Percentiles rank a stretch among this genome's conserved stretches.
Conservation (phyloP, 2,329 filamentous ascomycete species). For the Gaeumannomyces tritici region DNA sequence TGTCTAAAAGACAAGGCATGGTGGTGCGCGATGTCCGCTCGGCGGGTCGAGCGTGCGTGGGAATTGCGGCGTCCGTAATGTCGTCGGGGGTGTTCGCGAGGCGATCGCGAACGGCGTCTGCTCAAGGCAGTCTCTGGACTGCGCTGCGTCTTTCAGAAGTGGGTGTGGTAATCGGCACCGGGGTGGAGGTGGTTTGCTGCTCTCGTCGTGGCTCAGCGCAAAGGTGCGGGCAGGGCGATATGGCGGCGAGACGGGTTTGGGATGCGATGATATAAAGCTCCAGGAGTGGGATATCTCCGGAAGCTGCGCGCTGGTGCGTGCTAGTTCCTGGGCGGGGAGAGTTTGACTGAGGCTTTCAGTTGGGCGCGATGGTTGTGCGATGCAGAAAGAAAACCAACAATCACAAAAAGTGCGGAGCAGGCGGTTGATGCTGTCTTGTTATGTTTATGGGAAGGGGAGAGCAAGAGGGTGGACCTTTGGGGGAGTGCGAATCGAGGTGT, state of each 20-base stretch:
- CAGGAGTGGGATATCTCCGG: background rate
- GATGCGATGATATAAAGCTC: background rate
- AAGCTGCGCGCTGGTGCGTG: background rate
- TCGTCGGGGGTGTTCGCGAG: conserved; percentile 13
- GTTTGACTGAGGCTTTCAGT: background rate
- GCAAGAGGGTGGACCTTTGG: conserved; percentile 6
- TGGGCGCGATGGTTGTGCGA: background rate
- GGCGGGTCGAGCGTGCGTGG: conserved; percentile 22
- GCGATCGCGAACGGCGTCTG: conserved; percentile 10
- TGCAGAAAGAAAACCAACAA: conserved; percentile 1
- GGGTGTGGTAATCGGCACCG: background rate
- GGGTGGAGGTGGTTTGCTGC: background rate
- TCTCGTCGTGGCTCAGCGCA: background rate
- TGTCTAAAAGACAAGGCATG: conserved; percentile 80
- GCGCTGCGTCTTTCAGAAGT: background rate
- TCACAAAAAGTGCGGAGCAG: conserved; percentile 2
- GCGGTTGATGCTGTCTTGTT: conserved; percentile 4
- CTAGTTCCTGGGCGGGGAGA: background rate
- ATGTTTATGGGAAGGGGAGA: conserved; percentile 6
- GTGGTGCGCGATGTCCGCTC: conserved; percentile 25
- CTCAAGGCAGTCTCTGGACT: background rate
- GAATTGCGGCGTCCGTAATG: conserved; percentile 11
- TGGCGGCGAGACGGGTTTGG: background rate
- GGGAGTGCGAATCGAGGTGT: conserved; percentile 16
- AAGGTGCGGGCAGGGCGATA: background rate